Base-by-base conservation (phyloP, 805 yeast genomes). In the Barnettozyma populi region DNA sequence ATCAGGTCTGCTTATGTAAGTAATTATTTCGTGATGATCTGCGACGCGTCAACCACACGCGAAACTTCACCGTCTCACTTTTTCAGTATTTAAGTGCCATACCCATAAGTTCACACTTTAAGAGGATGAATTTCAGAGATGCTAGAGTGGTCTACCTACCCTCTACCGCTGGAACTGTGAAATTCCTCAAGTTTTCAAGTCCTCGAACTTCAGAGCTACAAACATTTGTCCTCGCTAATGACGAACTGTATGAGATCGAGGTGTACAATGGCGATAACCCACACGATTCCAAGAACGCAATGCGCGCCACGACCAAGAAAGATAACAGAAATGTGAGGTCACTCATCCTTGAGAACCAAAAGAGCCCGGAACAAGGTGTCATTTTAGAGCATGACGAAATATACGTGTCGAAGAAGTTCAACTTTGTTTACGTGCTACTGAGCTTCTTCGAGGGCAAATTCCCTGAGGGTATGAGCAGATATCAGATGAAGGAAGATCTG, bases 401-500 rank as follows among this genome's bases (percentile, higher is more conserved):
- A 2, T 63, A 72, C 29, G 63, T 75, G 2, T 63, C 74, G 2
- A 66, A 75, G 10, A 62, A 57, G 38, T 75, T 69, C 60, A 72
- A 75, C 52, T 43, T 68, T 8, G 60, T 61, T 0, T 79, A 70
- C 57, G 53, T 69, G 4, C 52, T 79, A 41, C 60, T 77, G 11
- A 62, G 64, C 38, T 68, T 76, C 52, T 55, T 60, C 21, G 45
- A 53, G 4, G 47, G 57, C 27, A 46, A 64, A 2, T 59, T 60
- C 19, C 56, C 57, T 36, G 53, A 39, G n/a, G 42, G 42, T 4
- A 39, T 39, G 42, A 39, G 42, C 34, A 70, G 48, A 60, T 60
- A 52, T 44, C 59, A 61, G 36, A 53, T 74, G 0, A 53, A 67
- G 14, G 79, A 78, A 20, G 82, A 78, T 56, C 52, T 78, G 4